A percentile compares a stretch with the other conserved stretches of the same genome.
Evolutionary conservation across 768 basidiomycete genomes (phyloP).

Genomic region (Crepidotus variabilis): DNA sequence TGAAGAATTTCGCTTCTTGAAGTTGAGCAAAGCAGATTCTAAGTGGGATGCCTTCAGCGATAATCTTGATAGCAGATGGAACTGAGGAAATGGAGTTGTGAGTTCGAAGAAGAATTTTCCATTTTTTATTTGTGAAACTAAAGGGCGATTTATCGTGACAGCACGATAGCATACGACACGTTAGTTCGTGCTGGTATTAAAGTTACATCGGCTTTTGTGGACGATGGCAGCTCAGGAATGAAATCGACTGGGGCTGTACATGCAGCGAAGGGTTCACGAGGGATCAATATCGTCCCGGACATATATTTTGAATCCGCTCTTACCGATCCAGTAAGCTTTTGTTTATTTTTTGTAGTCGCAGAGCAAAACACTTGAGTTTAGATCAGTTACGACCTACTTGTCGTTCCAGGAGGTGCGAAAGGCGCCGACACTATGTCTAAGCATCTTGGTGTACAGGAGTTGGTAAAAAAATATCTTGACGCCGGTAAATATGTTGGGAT

Average conservation of each 20-base stretch:
- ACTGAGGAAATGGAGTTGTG: conserved; percentile 92
- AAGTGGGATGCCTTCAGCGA: conserved; percentile 46
- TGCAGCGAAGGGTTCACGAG: conserved; percentile 63
- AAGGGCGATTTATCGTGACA: conserved; percentile 21
- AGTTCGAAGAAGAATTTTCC: conserved; percentile 20
- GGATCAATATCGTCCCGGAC: conserved; percentile 71
- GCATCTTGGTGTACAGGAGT: conserved; percentile 53
- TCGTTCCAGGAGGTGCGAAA: conserved; percentile 77
- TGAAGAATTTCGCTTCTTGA: background rate
- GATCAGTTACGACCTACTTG: conserved; percentile 64
- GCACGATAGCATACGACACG: conserved; percentile 79
- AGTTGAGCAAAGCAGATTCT: background rate
- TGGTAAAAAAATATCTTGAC: conserved; percentile 55
- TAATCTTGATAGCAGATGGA: conserved; percentile 75
- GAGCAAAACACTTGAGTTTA: conserved; percentile 20
- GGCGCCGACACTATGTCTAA: conserved; percentile 73
- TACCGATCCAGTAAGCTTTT: conserved; percentile 42
- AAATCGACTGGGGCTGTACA: conserved; percentile 32
- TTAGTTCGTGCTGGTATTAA: conserved; percentile 72
- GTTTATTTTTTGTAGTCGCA: background rate
- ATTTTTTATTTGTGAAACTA: too few relatives aligned
- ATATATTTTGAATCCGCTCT: conserved; percentile 40
- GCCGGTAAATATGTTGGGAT: conserved; percentile 65
- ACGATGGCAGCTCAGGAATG: conserved; percentile 24
- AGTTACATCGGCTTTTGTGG: conserved; percentile 63